A percentile compares a stretch with the other conserved stretches of the same genome.
These are phyloP conservation scores for Eimeria tenella DNA, from an alignment of 169 alveolate species.

Conservation along the genomic window DNA sequence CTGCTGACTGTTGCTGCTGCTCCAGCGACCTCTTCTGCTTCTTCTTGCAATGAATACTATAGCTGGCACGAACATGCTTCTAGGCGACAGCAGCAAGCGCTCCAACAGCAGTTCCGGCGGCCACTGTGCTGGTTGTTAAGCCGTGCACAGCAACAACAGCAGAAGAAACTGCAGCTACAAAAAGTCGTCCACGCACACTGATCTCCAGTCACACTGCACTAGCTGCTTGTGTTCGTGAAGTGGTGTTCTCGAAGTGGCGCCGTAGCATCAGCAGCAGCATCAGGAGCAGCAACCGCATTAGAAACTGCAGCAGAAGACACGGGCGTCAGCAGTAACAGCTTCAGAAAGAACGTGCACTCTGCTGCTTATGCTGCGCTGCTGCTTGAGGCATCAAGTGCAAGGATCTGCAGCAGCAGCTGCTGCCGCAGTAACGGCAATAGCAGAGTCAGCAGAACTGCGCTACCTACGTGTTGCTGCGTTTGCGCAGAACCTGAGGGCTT, in stretches of 20 bases:
- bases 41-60: not conserved
- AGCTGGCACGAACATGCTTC: too few species aligned
- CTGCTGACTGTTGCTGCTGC: not conserved
- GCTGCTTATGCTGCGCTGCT: too few species aligned
- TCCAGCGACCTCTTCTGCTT: not conserved
- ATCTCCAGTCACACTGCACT: too few species aligned
- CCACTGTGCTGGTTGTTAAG: not conserved
- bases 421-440: not conserved
- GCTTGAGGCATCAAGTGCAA: too few species aligned
- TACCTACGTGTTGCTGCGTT: not conserved
- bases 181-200: not conserved
- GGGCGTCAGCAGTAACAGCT: conserved; percentile 9
- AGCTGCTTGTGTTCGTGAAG: not conserved
- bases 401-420: not conserved
- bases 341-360: not conserved
- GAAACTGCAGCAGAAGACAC: not conserved
- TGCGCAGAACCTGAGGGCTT: not conserved
- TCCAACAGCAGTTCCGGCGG: not conserved
- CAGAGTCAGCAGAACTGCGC: not conserved
- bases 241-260: not conserved
- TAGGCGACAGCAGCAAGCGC: not conserved
- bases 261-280: conserved; percentile 5
- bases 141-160: not conserved
- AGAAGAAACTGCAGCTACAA: not conserved
- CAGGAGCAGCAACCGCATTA: not conserved